Evolutionary conservation across 306 rosid species (phyloP).

Genomic region (Sicyos baderoa): DNA sequence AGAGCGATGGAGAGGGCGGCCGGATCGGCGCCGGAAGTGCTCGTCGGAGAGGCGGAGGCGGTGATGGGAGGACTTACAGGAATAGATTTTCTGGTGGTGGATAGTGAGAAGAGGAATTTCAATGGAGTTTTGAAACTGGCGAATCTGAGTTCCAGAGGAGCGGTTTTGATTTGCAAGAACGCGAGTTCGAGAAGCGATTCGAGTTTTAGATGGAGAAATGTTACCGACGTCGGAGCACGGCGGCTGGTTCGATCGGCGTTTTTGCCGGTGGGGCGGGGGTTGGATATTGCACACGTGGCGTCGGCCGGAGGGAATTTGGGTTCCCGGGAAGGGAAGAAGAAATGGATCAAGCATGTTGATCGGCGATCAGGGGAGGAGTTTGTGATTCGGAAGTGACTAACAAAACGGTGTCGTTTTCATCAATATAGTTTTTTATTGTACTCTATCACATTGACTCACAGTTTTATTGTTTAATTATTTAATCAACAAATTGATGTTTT

Average conservation of each 20-base stretch:
- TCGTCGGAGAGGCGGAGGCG: constrained; percentile 70
- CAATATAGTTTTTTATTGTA: constrained; percentile 3
- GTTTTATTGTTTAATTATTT: neutral
- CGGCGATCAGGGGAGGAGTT: constrained; percentile 70
- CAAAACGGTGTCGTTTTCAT: constrained; percentile 8
- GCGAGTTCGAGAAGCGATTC: constrained; percentile 37
- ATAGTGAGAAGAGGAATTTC: constrained; percentile 46
- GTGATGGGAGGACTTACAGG: constrained; percentile 45
- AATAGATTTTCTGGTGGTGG: constrained; percentile 75
- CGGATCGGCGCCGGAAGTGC: constrained; percentile 41
- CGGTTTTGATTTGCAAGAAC: constrained; percentile 74
- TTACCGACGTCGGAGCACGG: constrained; percentile 38
- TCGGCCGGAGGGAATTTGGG: constrained; percentile 29
- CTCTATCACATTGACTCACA: neutral
- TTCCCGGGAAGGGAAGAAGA: constrained; percentile 24
- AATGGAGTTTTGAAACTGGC: constrained; percentile 51
- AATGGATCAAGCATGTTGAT: constrained; percentile 83
- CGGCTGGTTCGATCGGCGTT: constrained; percentile 63
- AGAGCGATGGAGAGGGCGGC: constrained; percentile 33
- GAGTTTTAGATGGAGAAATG: constrained; percentile 51
- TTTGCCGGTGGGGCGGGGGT: constrained; percentile 84
- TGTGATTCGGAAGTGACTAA: constrained; percentile 47
- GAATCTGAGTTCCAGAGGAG: constrained; percentile 55
- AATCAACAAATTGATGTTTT: neutral
- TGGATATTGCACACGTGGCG: constrained; percentile 72